A percentile compares a stretch with the other conserved stretches of the same genome.
Conservation (phyloP, 495 filamentous ascomycete genomes). For the Neurospora discreta region DNA sequence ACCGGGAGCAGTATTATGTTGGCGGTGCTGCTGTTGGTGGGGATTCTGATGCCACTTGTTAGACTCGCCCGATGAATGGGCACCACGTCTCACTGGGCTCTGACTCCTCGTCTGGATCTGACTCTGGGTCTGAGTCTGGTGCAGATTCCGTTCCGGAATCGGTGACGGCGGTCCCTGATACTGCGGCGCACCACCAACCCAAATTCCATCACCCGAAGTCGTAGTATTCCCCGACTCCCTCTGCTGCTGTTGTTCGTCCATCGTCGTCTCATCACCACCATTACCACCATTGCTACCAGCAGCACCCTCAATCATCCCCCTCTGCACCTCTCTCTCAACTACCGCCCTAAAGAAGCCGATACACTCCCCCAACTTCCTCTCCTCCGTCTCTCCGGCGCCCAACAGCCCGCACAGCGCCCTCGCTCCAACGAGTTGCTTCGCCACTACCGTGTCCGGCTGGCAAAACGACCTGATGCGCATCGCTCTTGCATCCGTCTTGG, state of each 20-base stretch:
- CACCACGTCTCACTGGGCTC: neutral
- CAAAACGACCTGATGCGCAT: constrained; percentile 33
- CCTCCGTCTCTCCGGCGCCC: constrained; percentile 18
- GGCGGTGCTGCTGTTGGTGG: neutral
- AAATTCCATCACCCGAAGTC: neutral
- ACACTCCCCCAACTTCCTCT: constrained; percentile 26
- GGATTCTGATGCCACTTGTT: neutral
- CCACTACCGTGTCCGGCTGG: constrained; percentile 36
- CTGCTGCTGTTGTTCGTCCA: neutral
- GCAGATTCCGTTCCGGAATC: neutral
- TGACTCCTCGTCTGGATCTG: neutral
- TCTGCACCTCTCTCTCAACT: constrained; percentile 19
- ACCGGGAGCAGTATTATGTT: neutral
- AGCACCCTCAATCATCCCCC: neutral
- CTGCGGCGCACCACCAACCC: neutral
- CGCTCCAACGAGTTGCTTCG: constrained; percentile 33
- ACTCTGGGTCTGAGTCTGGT: neutral
- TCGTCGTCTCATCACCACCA: neutral
- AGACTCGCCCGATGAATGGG: neutral
- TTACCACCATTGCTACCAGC: neutral
- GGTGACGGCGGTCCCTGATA: neutral
- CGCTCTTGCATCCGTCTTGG: constrained; percentile 27
- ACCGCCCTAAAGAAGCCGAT: constrained; percentile 26
- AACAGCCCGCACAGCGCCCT: constrained; percentile 28
- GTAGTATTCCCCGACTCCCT: neutral